A percentile compares a stretch with the other conserved stretches of the same genome.
Conservation (phyloP, 2,329 filamentous ascomycete species). For the Colletotrichum sp. region DNA sequence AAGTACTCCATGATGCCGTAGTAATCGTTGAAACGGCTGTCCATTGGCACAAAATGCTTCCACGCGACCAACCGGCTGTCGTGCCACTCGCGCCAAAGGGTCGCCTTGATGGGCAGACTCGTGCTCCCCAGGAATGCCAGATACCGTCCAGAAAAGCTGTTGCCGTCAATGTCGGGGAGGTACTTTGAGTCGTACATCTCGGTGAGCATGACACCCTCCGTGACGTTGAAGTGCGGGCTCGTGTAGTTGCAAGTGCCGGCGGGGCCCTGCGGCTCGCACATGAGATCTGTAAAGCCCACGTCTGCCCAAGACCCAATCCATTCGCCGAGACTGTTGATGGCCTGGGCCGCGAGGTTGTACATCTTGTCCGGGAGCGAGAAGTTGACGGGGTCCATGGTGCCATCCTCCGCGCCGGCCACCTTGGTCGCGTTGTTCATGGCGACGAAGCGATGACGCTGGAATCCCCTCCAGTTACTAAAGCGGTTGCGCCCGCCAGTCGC, state of each 20-base stretch:
- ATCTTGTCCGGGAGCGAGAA: slow-evolving; percentile 54
- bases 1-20: slow-evolving; percentile 79
- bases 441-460: slow-evolving; percentile 78
- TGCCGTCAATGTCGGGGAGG: slow-evolving; percentile 78
- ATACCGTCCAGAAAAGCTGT: slow-evolving; percentile 72
- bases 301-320: slow-evolving; percentile 57
- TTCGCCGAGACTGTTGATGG: slow-evolving; percentile 45
- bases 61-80: slow-evolving; percentile 75
- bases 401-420: slow-evolving; percentile 52
- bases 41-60: slow-evolving; percentile 83
- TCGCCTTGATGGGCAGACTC: slow-evolving; percentile 76
- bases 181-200: slow-evolving; percentile 69
- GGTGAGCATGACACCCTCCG: slow-evolving; percentile 44
- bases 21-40: slow-evolving; percentile 73
- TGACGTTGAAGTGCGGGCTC: slow-evolving; percentile 45
- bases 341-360: slow-evolving; percentile 52
- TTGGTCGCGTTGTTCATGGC: slow-evolving; percentile 73
- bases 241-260: slow-evolving; percentile 53
- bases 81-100: slow-evolving; percentile 82
- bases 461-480: slow-evolving; percentile 69
- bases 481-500: slow-evolving; percentile 67
- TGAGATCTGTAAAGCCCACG: slow-evolving; percentile 58
- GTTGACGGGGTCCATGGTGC: slow-evolving; percentile 48
- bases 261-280: slow-evolving; percentile 46
- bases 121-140: slow-evolving; percentile 72